Conservation (phyloP, 2,329 filamentous ascomycete species). For the Polytolypa hystricis region DNA sequence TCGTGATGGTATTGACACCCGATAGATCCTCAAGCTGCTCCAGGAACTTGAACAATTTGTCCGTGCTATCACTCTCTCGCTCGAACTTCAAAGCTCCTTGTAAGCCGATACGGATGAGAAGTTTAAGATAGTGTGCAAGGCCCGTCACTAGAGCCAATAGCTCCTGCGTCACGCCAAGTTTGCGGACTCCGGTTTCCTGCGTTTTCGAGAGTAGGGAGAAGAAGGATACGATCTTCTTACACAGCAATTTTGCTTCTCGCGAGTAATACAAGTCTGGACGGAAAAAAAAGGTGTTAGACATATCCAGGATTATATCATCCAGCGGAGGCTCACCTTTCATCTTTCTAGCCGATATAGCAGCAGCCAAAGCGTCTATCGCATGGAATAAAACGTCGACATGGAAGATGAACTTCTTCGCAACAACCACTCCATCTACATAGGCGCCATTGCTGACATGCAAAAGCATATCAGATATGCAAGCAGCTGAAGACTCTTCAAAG, state of each 20-base stretch:
- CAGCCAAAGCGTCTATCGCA: constrained; percentile 76
- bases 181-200: constrained; percentile 78
- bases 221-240: constrained; percentile 98
- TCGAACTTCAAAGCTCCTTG: constrained; percentile 88
- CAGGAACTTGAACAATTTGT: constrained; percentile 72
- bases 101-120: constrained; percentile 91
- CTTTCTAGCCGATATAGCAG: constrained; percentile 54
- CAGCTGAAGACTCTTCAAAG: constrained; percentile 94
- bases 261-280: constrained; percentile 72
- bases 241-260: constrained; percentile 95
- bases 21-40: constrained; percentile 79
- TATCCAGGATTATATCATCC: too few relatives aligned
- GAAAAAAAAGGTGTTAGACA: constrained; percentile 7
- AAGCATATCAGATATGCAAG: constrained; percentile 98
- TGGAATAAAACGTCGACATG: constrained; percentile 90
- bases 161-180: constrained; percentile 93
- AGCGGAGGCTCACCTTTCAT: constrained; percentile 62
- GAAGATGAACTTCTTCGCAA: constrained; percentile 90
- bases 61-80: constrained; percentile 62
- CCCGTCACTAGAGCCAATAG: constrained; percentile 95
- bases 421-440: constrained; percentile 87
- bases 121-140: constrained; percentile 91
- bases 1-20: constrained; percentile 56
- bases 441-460: constrained; percentile 96
- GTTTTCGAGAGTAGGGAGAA: constrained; percentile 91